Evolutionary conservation across 176 grass and related monocot genomes (phyloP), one percentile per base, ranked within the genome.

Genomic region (Olyra latifolia): DNA sequence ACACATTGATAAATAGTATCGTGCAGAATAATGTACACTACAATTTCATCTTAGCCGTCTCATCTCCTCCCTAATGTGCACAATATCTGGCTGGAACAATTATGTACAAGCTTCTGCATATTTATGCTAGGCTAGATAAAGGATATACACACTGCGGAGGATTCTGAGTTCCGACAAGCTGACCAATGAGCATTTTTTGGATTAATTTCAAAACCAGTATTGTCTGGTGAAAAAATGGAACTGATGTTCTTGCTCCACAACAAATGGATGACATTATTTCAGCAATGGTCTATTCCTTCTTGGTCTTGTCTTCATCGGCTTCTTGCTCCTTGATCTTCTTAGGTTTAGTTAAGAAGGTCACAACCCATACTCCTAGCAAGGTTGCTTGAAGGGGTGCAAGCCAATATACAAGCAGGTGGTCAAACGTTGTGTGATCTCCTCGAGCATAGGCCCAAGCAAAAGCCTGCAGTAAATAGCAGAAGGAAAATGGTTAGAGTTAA

Each of bases 371-470:
- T 80, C 88, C 96, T 27, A 95, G 63, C 29, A 95, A 62, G 81
- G 96, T 85, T 71, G 92, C 88, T 86, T 98, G 96, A 58, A 98
- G 77, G 76, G 96, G 96, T 10, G 92, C 96, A 25, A 95, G 68
- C 95, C 95, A 98, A 77, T 98, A 98, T 12, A 95, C 96, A 74
- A 98, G 38, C 22, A 99, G 71, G 79, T 99, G 96, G 29, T 99
- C 92, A 27, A 95, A 56, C 53, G 79, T 93, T 64, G 84, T 54
- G 32, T 95, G 96, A 80, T 99, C 96, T 43, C 96, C 92, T 66
- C 92, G 88, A 69, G 90, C 88, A 95, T 89, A 99, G 24, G 92
- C 96, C 96, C 96, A 99, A 56, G 88, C 96, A 86, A 99, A 95
- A 71, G 96, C 96, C 96, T 99, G 46, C 7, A 49, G 23, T 77